Evolutionary conservation across 148 eudicot species (phyloP).

Genomic region (Rheum nobile): DNA sequence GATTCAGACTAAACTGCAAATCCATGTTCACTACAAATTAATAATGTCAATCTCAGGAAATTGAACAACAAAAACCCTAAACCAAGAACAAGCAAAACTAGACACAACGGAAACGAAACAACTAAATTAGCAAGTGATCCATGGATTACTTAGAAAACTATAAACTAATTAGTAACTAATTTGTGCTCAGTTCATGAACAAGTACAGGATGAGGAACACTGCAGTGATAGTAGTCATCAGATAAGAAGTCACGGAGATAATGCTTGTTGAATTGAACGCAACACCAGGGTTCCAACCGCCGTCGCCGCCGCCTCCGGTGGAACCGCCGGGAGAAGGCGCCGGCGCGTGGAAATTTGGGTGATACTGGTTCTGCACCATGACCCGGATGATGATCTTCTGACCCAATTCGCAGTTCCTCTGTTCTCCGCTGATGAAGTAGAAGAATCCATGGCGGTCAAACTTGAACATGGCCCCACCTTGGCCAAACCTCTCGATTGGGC

Average conservation of each 20-base stretch:
- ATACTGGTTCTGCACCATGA: constrained; percentile 10
- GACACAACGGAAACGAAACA: background rate
- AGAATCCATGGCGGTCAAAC: constrained; percentile 8
- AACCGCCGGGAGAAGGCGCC: background rate
- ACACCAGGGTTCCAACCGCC: background rate
- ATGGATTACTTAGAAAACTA: background rate
- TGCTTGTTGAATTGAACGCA: background rate
- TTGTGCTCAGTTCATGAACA: background rate
- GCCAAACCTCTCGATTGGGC: background rate
- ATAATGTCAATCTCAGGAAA: background rate
- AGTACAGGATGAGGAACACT: constrained; percentile 1
- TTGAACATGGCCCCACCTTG: constrained; percentile 9
- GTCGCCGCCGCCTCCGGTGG: background rate
- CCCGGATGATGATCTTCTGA: constrained; percentile 11
- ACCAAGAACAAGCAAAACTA: background rate
- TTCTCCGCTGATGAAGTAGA: constrained; percentile 15
- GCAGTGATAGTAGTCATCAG: constrained; percentile 5
- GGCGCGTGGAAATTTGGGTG: background rate
- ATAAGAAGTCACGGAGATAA: constrained; percentile 2
- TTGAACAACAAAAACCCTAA: background rate
- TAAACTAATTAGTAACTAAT: background rate
- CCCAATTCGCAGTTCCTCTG: constrained; percentile 11
- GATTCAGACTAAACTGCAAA: background rate
- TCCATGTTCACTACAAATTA: background rate
- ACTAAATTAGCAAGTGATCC: background rate